These are phyloP conservation scores for Cruciata laevipes DNA, from an alignment of 257 asterid species.

Conservation along the genomic window DNA sequence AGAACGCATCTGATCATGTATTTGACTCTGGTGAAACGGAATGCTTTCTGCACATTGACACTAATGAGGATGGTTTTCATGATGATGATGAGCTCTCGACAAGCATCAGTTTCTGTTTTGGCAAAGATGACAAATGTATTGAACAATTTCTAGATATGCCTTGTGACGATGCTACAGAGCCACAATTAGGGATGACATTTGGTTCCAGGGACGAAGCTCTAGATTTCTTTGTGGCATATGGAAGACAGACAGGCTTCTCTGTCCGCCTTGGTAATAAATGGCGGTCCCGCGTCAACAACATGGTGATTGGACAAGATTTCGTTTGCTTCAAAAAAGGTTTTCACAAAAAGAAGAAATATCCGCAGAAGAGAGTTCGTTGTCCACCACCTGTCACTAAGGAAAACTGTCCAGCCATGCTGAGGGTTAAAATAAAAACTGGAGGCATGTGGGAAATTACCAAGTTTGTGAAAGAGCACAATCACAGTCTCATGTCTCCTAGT, in stretches of 20 bases:
- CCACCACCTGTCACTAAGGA: slow-evolving; percentile 23
- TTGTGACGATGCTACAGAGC: slow-evolving; percentile 14
- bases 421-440: slow-evolving; percentile 23
- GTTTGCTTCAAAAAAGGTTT: slow-evolving; percentile 26
- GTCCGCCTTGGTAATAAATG: slow-evolving; percentile 22
- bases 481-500: slow-evolving; percentile 22
- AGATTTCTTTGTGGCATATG: slow-evolving; percentile 19
- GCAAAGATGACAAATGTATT: slow-evolving; percentile 17
- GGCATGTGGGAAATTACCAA: slow-evolving; percentile 24
- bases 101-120: slow-evolving; percentile 5
- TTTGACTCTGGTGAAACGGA: slow-evolving; percentile 14
- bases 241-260: slow-evolving; percentile 20
- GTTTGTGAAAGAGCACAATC: slow-evolving; percentile 28
- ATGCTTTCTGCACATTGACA: slow-evolving; percentile 11
- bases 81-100: slow-evolving; percentile 18
- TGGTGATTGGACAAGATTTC: slow-evolving; percentile 26
- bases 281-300: slow-evolving; percentile 21
- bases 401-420: slow-evolving; percentile 25
- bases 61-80: slow-evolving; percentile 9
- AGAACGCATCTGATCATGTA: slow-evolving; percentile 10
- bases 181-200: slow-evolving; percentile 23
- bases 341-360: slow-evolving; percentile 20
- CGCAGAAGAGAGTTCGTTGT: slow-evolving; percentile 19
- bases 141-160: slow-evolving; percentile 6
- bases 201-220: slow-evolving; percentile 24